A percentile compares a stretch with the other conserved stretches of the same genome.
These are phyloP conservation scores for Aureobasidium sp. DNA, from an alignment of 2,329 filamentous ascomycete genomes.

Conservation along the genomic window DNA sequence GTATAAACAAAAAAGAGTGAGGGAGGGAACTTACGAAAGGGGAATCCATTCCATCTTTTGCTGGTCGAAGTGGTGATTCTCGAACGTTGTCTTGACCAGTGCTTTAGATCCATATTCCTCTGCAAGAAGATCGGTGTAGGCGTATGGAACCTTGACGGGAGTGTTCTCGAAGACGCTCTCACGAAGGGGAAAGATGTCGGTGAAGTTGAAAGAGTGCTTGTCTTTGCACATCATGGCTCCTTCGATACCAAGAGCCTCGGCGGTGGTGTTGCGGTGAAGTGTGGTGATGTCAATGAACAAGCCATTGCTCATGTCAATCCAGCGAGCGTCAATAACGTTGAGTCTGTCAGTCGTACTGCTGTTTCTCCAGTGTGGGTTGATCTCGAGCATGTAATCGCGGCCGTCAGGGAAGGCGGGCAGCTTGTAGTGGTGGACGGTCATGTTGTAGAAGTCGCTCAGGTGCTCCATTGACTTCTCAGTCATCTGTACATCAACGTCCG, in stretches of 20 bases:
- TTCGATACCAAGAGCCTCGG: constrained; percentile 28
- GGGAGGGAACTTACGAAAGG: constrained; percentile 5
- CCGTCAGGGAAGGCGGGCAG: constrained; percentile 20
- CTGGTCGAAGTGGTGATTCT: constrained; percentile 33
- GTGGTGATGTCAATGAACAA: constrained; percentile 55
- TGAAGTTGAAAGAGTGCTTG: constrained; percentile 43
- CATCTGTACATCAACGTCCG: constrained; percentile 51
- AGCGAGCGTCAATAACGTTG: constrained; percentile 53
- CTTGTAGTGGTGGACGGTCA: constrained; percentile 45
- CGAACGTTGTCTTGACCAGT: constrained; percentile 38
- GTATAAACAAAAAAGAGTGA: not conserved
- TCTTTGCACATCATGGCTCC: constrained; percentile 49
- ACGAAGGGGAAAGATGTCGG: constrained; percentile 49
- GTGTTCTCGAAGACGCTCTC: constrained; percentile 45
- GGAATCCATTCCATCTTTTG: constrained; percentile 24
- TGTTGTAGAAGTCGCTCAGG: constrained; percentile 52
- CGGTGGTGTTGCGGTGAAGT: constrained; percentile 38
- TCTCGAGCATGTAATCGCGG: constrained; percentile 45
- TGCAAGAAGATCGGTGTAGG: constrained; percentile 44
- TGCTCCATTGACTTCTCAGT: constrained; percentile 46
- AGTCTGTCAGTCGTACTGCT: constrained; percentile 35
- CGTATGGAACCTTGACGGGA: constrained; percentile 47
- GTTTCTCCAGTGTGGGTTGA: constrained; percentile 48
- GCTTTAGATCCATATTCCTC: constrained; percentile 47
- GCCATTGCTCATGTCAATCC: constrained; percentile 51